Evolutionary conservation across 257 asterid genomes (phyloP).

Genomic region (Solanum dulcamara): DNA sequence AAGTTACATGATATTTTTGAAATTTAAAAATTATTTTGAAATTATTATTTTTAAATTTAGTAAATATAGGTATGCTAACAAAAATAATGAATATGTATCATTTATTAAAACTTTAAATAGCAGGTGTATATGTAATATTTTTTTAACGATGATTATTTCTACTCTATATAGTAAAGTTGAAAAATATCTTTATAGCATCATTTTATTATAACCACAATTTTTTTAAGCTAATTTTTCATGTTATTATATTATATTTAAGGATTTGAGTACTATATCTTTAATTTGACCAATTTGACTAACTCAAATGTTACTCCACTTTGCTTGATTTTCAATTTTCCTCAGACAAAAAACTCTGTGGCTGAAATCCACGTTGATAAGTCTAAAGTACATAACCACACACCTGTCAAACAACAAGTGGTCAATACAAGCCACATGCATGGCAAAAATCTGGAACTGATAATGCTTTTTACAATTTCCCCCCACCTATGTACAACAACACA

Average conservation of each 20-base stretch:
- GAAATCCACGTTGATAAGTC: background rate
- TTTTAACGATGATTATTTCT: too few species aligned
- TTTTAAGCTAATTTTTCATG: too few species aligned
- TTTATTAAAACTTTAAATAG: background rate
- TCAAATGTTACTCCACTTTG: background rate
- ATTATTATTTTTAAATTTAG: too few species aligned
- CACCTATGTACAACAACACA: background rate
- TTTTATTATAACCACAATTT: too few species aligned
- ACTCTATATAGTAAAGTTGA: too few species aligned
- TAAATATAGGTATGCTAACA: too few species aligned
- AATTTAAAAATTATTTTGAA: too few species aligned
- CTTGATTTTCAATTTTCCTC: background rate
- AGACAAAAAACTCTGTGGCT: slow-evolving; percentile 1
- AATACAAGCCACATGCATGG: slow-evolving; percentile 24
- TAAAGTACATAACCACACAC: slow-evolving; percentile 27
- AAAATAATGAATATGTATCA: background rate
- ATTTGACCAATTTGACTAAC: background rate
- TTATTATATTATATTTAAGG: too few species aligned
- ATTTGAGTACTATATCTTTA: background rate
- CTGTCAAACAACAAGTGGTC: slow-evolving; percentile 35
- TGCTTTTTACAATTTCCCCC: background rate
- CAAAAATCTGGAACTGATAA: slow-evolving; percentile 26
- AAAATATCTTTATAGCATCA: too few species aligned
- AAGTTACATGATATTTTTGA: background rate
- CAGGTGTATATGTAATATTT: background rate